phyloP scores from a whole-genome alignment of 192 early-diverging fungal species.

The Spizellomyces punctatus region DNA sequence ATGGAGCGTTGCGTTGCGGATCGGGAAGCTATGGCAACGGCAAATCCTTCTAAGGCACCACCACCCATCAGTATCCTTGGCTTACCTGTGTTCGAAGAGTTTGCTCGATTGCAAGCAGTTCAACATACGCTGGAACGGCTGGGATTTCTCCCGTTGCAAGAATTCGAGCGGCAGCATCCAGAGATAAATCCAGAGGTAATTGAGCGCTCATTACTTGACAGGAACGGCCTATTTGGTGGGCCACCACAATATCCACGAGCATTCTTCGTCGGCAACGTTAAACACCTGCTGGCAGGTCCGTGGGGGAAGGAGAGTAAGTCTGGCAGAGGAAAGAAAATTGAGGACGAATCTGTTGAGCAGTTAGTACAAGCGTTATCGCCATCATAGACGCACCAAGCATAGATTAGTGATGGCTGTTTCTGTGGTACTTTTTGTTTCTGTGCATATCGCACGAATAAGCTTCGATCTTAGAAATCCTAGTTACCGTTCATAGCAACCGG shows the following conservation, averaged over 20 bases:
- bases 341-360: neutral
- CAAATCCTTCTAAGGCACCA: neutral
- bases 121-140: conserved; percentile 25
- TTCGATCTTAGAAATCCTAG: no score
- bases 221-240: conserved; percentile 19
- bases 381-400: no score
- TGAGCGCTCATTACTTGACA: conserved; percentile 19
- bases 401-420: no score
- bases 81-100: conserved; percentile 31
- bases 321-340: neutral
- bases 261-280: conserved; percentile 17
- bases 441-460: no score
- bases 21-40: neutral
- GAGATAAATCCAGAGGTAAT: conserved; percentile 15
- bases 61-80: conserved; percentile 29
- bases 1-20: conserved; percentile 17
- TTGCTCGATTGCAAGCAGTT: conserved; percentile 19
- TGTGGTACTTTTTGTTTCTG: no score
- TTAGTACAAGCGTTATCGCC: no score
- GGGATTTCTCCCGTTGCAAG: conserved; percentile 16
- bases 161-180: conserved; percentile 21
- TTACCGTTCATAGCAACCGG: no score
- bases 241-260: conserved; percentile 8
- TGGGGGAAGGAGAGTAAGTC: conserved; percentile 22
- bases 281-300: conserved; percentile 13